Base-by-base conservation (phyloP, 768 basidiomycete species). In the Boletellus emodensis region DNA sequence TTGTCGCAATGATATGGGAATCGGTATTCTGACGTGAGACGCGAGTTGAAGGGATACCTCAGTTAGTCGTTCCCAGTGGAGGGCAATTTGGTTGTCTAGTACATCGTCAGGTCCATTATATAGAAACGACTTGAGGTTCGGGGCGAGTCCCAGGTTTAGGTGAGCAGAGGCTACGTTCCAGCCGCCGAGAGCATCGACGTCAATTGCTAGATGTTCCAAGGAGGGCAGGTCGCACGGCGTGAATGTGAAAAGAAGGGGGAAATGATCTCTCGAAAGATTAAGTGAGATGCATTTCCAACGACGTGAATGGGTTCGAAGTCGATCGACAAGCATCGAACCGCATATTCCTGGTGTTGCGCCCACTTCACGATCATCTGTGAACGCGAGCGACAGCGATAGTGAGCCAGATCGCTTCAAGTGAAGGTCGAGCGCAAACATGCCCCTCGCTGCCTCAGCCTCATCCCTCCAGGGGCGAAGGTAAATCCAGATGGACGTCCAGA, bases 401-500 rank as follows among this genome's bases (percentile, higher is more conserved):
- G 42, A 2, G 0, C 45, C 37, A 1, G 61, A 64, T 20, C 38
- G 45, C 39, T 54, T 40, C 48, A 60, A 8, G 48, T 55, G 40
- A 3, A 28, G 10, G 28, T 63, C 51, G 20, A 20, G 20, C 20
- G 20, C 20, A 4, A 57, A 26, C 4, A 33, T 6, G 18, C 54
- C 20, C 15, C 35, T 44, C 14, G 14, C 11, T 5, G 49, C 33
- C 24, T 56, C 51, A 35, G 52, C 18, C 24, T 41, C 32, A 0
- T 47, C 44, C 6, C 15, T 20, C 10, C 10, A 17, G 8, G 7
- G 4, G 17, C 46, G 48, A 20, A 65, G 44, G 39, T 46, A 44
- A 8, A 66, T 15, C 10, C 36, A 48, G 30, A 66, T 54, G 22
- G 54, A 54, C 2, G 52, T 52, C 62, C 65, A 66, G 1, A 66